Conservation (phyloP, 2,329 filamentous ascomycete genomes). For the Colletotrichum filicis region DNA sequence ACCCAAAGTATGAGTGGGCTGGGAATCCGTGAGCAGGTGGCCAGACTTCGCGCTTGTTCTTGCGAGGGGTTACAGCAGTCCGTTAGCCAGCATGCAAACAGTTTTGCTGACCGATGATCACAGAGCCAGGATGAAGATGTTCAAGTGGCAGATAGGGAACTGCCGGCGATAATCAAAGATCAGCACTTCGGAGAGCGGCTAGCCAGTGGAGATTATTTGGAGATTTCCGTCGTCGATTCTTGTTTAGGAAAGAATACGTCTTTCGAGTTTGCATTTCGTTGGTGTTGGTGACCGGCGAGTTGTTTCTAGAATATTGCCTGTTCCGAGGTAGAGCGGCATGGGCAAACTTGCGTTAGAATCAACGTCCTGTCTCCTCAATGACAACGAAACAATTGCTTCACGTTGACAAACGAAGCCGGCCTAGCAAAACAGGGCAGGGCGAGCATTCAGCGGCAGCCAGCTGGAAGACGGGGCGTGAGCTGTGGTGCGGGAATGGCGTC, state of each 20-base stretch:
- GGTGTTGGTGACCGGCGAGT: neutral
- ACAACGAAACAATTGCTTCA: neutral
- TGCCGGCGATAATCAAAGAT: constrained; percentile 33
- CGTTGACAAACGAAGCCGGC: neutral
- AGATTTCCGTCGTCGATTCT: neutral
- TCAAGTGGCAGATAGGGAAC: constrained; percentile 22
- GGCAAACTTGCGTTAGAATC: neutral
- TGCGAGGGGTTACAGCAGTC: neutral
- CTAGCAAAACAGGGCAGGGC: constrained; percentile 12
- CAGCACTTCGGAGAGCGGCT: constrained; percentile 5
- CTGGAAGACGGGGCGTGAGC: constrained; percentile 28
- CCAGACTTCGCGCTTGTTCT: neutral
- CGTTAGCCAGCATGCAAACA: constrained; percentile 1
- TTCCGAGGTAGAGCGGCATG: neutral
- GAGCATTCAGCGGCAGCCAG: constrained; percentile 20
- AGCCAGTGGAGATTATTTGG: neutral
- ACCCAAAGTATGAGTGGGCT: constrained; percentile 6
- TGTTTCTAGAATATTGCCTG: constrained; percentile 29
- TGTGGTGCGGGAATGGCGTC: constrained; percentile 34
- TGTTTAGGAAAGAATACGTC: neutral
- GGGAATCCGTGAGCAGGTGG: neutral
- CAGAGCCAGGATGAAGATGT: constrained; percentile 8
- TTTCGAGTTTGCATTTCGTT: neutral
- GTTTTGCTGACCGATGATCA: constrained; percentile 14
- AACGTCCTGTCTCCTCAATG: neutral